Evolutionary conservation across 768 basidiomycete species (phyloP), one percentile per base, ranked within the genome.

Genomic region (Hebeloma cylindrosporum): DNA sequence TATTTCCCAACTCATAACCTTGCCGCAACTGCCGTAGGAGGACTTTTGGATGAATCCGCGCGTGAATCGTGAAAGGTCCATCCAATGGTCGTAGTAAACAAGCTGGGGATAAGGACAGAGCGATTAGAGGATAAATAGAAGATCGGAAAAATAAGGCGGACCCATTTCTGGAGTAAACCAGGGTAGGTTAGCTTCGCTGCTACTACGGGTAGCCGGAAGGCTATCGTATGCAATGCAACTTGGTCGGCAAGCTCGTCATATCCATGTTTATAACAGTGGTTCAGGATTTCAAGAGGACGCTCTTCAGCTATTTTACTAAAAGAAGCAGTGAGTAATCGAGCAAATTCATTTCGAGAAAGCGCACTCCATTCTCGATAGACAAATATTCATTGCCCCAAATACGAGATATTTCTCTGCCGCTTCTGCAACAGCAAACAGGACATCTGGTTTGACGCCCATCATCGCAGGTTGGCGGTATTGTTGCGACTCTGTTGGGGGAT

Each of bases 331-430:
- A 7, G 11, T 20, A 23, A 16, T 23, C n/a, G n/a, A 1, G 13
- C 26, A 21, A 25, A 5, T 5, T 21, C 22, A n/a, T 23, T 2
- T 4, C 7, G 13, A 20, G 17, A 16, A 20, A 4, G 23, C 43
- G 21, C 25, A 55, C 58, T 43, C 30, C 52, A 60, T 43, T 10
- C 35, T 27, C 4, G 54, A 46, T 4, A 45, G 41, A 32, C 51
- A 60, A 5, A 50, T 38, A 17, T 51, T 54, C 55, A 59, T 62
- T n/a, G 57, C 53, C 10, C 53, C 43, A 37, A 48, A 62, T 1
- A 60, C 56, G 13, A 46, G 40, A 32, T 62, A 62, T 20, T 57
- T 60, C 31, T 62, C 55, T 5, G 56, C 61, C 2, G 61, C 61
- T 41, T 62, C 61, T 1, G 56, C 52, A 4, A 62, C 37, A 5